Conservation (phyloP, 257 asterid species). For the Misopates orontium region DNA sequence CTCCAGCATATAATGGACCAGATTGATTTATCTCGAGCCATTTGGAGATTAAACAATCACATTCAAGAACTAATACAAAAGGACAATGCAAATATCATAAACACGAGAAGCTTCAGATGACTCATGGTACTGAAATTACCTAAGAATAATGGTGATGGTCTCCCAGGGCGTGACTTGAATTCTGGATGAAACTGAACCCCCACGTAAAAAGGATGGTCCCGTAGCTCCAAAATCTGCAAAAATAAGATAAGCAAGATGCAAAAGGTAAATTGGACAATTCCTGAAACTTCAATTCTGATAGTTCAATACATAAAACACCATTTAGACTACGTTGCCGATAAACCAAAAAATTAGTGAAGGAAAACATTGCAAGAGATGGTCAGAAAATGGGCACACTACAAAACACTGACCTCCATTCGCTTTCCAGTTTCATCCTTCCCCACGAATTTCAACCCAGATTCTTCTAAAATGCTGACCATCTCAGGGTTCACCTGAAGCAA, state of each 20-base stretch:
- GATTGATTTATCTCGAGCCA: too few relatives aligned
- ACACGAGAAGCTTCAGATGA: not conserved
- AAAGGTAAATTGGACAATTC: slow-evolving; percentile 13
- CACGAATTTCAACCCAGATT: slow-evolving; percentile 82
- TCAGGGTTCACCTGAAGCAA: slow-evolving; percentile 85
- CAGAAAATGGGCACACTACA: not conserved
- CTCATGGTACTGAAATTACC: slow-evolving; percentile 41
- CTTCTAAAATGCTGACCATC: slow-evolving; percentile 59
- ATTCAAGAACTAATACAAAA: too few relatives aligned
- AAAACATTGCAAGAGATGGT: not conserved
- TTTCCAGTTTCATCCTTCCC: slow-evolving; percentile 91
- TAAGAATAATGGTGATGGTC: slow-evolving; percentile 72
- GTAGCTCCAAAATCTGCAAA: slow-evolving; percentile 72
- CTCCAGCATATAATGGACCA: too few relatives aligned
- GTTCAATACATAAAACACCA: not conserved
- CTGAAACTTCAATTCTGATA: not conserved
- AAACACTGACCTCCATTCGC: slow-evolving; percentile 82
- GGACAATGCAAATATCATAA: too few relatives aligned
- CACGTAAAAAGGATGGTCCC: slow-evolving; percentile 76
- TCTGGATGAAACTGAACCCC: slow-evolving; percentile 98
- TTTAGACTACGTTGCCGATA: not conserved
- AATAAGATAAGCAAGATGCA: slow-evolving; percentile 20
- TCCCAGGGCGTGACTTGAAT: slow-evolving; percentile 89
- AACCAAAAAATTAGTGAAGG: not conserved
- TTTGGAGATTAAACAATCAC: too few relatives aligned